Percentiles rank a stretch among this genome's conserved stretches.
Evolutionary conservation across 2,329 filamentous ascomycete genomes (phyloP).

Genomic region (Colletotrichum navitas): DNA sequence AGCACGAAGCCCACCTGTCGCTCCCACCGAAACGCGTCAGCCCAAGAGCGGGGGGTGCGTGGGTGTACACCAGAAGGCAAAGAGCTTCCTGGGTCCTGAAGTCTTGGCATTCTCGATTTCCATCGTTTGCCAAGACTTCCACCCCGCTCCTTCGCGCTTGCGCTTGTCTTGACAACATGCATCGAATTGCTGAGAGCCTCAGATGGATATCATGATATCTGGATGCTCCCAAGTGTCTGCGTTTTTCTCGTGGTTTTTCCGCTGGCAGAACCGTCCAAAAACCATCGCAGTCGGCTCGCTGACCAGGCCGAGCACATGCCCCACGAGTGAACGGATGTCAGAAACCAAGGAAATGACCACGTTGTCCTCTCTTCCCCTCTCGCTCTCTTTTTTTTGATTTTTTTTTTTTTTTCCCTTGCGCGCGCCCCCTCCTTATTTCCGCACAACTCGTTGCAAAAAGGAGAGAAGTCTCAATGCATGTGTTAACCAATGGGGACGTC

Average conservation of each 20-base stretch:
- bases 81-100: conserved; percentile 39
- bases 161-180: conserved; percentile 43
- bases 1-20: conserved; percentile 4
- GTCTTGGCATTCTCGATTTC: conserved; percentile 40
- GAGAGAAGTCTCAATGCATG: conserved; percentile 33
- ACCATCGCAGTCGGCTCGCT: conserved; percentile 7
- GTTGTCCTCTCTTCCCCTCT: conserved; percentile 28
- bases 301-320: neutral
- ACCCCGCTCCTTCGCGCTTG: conserved; percentile 42
- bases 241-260: conserved; percentile 36
- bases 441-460: conserved; percentile 26
- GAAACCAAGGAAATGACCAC: conserved; percentile 39
- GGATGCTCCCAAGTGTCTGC: conserved; percentile 25
- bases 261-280: conserved; percentile 24
- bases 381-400: neutral
- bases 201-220: conserved; percentile 21
- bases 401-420: neutral
- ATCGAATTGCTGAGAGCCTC: conserved; percentile 39
- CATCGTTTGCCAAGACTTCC: conserved; percentile 42
- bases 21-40: conserved; percentile 41
- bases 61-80: conserved; percentile 28
- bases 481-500: conserved; percentile 29
- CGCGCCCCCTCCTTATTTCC: conserved; percentile 37
- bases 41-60: conserved; percentile 35
- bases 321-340: conserved; percentile 31